Percentiles rank a stretch among this genome's conserved stretches.
phyloP scores from a whole-genome alignment of 371 early-diverging fungal species.

The Massospora cicadina region DNA sequence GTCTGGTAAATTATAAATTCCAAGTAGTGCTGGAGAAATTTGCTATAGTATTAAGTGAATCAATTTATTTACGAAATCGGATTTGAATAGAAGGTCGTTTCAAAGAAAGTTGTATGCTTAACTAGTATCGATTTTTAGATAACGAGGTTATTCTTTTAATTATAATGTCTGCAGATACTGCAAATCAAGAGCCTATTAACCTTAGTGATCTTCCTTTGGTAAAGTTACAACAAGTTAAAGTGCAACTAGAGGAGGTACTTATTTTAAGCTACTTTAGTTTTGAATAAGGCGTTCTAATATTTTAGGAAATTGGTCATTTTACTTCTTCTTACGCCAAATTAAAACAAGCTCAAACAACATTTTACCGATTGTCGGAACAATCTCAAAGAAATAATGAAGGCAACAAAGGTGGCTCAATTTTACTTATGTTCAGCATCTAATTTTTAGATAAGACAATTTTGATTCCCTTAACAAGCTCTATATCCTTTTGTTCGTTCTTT shows the following conservation, averaged over 20 bases:
- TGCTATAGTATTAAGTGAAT: too few relatives aligned
- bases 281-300: neutral
- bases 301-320: constrained; percentile 66
- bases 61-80: too few relatives aligned
- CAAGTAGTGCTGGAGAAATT: too few relatives aligned
- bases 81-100: too few relatives aligned
- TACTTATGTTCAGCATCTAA: neutral
- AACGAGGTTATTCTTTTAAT: too few relatives aligned
- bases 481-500: constrained; percentile 12
- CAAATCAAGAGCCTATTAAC: constrained; percentile 35
- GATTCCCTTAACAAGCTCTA: constrained; percentile 14
- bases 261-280: too few relatives aligned
- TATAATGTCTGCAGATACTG: neutral
- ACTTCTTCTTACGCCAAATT: constrained; percentile 67
- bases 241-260: constrained; percentile 66
- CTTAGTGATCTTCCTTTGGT: constrained; percentile 62
- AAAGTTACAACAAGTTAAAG: constrained; percentile 64
- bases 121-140: too few relatives aligned
- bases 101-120: too few relatives aligned
- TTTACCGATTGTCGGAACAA: constrained; percentile 63
- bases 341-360: constrained; percentile 71
- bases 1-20: too few relatives aligned
- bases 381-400: constrained; percentile 12
- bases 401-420: constrained; percentile 2
- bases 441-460: constrained; percentile 11